Evolutionary conservation across 176 grass and related monocot genomes (phyloP), one percentile per base, ranked within the genome.

Genomic region (Guadua angustifolia): DNA sequence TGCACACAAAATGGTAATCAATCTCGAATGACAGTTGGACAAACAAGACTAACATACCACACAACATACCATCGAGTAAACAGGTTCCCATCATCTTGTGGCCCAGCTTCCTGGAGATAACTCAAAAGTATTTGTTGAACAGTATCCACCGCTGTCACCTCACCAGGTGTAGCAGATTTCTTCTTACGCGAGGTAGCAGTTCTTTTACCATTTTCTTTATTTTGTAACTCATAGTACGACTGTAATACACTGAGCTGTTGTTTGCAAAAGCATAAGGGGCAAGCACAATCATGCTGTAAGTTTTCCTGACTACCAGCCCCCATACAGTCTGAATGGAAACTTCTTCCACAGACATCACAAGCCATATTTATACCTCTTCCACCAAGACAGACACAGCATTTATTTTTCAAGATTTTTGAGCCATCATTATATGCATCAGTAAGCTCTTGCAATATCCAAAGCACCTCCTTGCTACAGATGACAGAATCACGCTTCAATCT

Each of bases 251-350:
- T 73, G 50, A 99, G 91, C 71, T 99, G 97, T 81, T 90, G 87
- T 87, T 94, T 96, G 64, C 88, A 94, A 80, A 84, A 88, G 83
- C 97, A 99, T 70, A 99, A 89, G 69, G 86, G 88, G 38, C 97
- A 99, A 5, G 87, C 78, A 89, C 84, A 92, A 72, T 92, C 93
- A 46, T 47, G 78, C 40, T 89, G 82, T 62, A 96, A 59, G 59
- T 88, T 92, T 83, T 99, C 97, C 80, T 92, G 89, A 42, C 83
- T 86, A 68, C 77, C 71, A 87, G 86, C 78, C 35, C 93, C 91
- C 81, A 99, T 89, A 69, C 97, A 99, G 79, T 96, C 97, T 88
- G 87, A 87, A 85, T 99, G 97, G 84, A 99, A 99, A 82, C 91
- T 90, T 89, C 91, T 92, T 63, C 86, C 88, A 75, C 97, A 99